Conservation (phyloP, 2,329 filamentous ascomycete species). For the Venturia pyrina region DNA sequence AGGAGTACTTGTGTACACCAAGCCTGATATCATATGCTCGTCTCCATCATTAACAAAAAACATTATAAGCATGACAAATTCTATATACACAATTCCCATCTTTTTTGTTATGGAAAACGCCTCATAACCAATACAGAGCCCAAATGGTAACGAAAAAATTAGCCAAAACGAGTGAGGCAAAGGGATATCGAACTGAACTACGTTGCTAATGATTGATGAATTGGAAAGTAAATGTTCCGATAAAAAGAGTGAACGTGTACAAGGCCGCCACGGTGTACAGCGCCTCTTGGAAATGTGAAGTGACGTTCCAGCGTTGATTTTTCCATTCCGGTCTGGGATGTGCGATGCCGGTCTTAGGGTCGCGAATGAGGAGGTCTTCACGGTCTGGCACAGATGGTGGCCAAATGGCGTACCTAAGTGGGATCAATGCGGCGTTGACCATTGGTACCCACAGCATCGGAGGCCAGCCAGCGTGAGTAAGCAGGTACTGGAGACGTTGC, state of each 20-base stretch:
- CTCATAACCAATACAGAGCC: background rate
- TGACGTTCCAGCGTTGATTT: slow-evolving; percentile 19
- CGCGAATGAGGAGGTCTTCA: slow-evolving; percentile 11
- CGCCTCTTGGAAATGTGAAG: slow-evolving; percentile 3
- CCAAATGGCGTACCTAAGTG: slow-evolving; percentile 11
- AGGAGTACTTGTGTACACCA: background rate
- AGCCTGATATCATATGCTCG: background rate
- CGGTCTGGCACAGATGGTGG: slow-evolving; percentile 12
- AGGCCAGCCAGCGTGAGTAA: slow-evolving; percentile 54
- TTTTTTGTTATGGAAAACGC: background rate
- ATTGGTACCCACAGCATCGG: slow-evolving; percentile 48
- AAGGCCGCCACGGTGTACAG: background rate
- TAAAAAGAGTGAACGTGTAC: slow-evolving; percentile 6
- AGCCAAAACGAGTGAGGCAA: background rate
- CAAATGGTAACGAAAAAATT: background rate
- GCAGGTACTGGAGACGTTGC: slow-evolving; percentile 40
- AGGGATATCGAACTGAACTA: background rate
- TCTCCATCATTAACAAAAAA: background rate
- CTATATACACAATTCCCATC: background rate
- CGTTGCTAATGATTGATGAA: background rate
- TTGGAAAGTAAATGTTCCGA: slow-evolving; percentile 9
- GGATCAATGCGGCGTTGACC: slow-evolving; percentile 7
- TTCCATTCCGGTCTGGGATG: slow-evolving; percentile 12
- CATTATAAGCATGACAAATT: background rate
- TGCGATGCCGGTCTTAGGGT: slow-evolving; percentile 13